Percentiles rank a stretch among this genome's conserved stretches.
These are phyloP conservation scores for Tetracentron sinense DNA, from an alignment of 164 flowering plant species.

Conservation along the genomic window DNA sequence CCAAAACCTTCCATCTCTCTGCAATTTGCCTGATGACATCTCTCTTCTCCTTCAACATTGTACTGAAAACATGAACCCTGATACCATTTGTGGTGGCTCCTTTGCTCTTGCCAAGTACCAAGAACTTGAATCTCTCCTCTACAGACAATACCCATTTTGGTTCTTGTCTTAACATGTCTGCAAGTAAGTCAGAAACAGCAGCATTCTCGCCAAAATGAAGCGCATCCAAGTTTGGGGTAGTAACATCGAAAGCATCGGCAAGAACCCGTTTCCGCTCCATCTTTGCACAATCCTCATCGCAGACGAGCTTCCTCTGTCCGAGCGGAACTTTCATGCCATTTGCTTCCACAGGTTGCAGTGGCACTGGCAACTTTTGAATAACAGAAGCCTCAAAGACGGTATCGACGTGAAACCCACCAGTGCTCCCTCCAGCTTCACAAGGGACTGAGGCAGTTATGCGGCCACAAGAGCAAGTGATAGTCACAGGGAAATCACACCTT, in stretches of 20 bases:
- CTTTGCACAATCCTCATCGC: constrained; percentile 89
- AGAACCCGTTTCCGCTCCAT: constrained; percentile 81
- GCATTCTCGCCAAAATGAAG: constrained; percentile 82
- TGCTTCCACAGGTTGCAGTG: constrained; percentile 73
- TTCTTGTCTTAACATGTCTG: constrained; percentile 76
- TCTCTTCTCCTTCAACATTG: constrained; percentile 80
- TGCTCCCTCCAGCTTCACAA: constrained; percentile 82
- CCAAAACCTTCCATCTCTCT: constrained; percentile 89
- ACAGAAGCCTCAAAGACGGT: constrained; percentile 64
- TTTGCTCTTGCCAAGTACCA: constrained; percentile 73
- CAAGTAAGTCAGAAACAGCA: constrained; percentile 49
- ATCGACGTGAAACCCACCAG: constrained; percentile 41
- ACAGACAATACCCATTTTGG: constrained; percentile 87
- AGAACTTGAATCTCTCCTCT: constrained; percentile 83
- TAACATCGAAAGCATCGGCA: constrained; percentile 89
- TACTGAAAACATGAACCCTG: constrained; percentile 82
- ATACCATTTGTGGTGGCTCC: constrained; percentile 37
- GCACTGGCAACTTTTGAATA: constrained; percentile 66
- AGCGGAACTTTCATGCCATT: constrained; percentile 65
- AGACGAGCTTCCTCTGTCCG: constrained; percentile 80
- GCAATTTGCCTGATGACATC: constrained; percentile 87
- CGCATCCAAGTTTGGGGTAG: constrained; percentile 63
- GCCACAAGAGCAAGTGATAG: constrained; percentile 82
- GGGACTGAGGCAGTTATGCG: constrained; percentile 76
- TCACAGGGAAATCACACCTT: constrained; percentile 72